Evolutionary conservation across 2,329 filamentous ascomycete genomes (phyloP).

Genomic region (Metarhizium robertsii): DNA sequence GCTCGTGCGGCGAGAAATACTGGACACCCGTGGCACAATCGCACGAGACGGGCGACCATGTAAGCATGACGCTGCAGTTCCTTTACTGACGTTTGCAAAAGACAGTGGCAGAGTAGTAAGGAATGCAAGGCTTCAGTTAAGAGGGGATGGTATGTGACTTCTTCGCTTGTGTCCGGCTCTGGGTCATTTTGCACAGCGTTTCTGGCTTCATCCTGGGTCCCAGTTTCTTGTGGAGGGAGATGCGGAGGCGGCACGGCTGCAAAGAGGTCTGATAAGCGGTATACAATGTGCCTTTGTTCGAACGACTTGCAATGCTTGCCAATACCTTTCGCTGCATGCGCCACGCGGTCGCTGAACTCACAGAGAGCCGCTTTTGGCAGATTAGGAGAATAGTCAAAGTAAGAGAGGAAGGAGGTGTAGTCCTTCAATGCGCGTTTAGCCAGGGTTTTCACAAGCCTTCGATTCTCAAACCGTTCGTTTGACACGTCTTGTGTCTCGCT

Average conservation of each 20-base stretch:
- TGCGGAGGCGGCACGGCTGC: slow-evolving; percentile 54
- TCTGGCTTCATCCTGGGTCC: slow-evolving; percentile 11
- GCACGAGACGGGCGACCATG: slow-evolving; percentile 67
- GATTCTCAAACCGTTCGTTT: slow-evolving; percentile 19
- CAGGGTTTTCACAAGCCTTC: slow-evolving; percentile 62
- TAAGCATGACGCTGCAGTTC: slow-evolving; percentile 72
- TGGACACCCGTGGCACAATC: slow-evolving; percentile 70
- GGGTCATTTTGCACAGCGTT: slow-evolving; percentile 11
- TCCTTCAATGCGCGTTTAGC: slow-evolving; percentile 70
- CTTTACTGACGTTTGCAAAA: slow-evolving; percentile 68
- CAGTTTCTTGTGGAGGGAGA: slow-evolving; percentile 48
- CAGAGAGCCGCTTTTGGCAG: slow-evolving; percentile 34
- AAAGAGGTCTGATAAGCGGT: slow-evolving; percentile 56
- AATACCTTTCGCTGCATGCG: slow-evolving; percentile 30
- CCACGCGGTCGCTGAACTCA: slow-evolving; percentile 48
- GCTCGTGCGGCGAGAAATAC: slow-evolving; percentile 66
- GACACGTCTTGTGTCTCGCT: slow-evolving; percentile 7
- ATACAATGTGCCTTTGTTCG: slow-evolving; percentile 29
- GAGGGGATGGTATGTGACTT: slow-evolving; percentile 66
- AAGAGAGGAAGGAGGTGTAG: slow-evolving; percentile 60
- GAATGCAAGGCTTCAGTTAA: slow-evolving; percentile 71
- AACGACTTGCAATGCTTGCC: slow-evolving; percentile 25
- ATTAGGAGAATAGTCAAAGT: slow-evolving; percentile 72
- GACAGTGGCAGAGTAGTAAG: slow-evolving; percentile 67
- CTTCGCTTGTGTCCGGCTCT: slow-evolving; percentile 20